Evolutionary conservation across 345 rosid species (phyloP).

Genomic region (Viola odorata): DNA sequence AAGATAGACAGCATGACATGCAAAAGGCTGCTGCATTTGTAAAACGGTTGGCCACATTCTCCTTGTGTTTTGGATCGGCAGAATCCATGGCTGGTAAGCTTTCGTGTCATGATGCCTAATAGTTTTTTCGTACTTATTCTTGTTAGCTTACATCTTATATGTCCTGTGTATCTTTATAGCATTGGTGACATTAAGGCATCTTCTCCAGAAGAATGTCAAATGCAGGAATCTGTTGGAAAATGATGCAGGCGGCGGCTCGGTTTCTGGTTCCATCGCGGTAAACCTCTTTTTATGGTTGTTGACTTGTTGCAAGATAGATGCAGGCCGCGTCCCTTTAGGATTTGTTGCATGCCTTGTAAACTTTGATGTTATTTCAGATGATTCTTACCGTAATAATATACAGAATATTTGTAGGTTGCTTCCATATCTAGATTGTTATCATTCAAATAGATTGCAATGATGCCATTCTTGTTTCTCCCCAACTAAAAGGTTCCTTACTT

Average conservation of each 20-base stretch:
- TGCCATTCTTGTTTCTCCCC: too few relatives aligned
- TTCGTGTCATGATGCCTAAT: too few relatives aligned
- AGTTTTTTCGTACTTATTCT: too few relatives aligned
- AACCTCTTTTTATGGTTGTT: conserved; percentile 18
- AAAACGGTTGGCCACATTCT: conserved; percentile 84
- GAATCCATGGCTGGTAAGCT: conserved; percentile 47
- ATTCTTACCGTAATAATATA: too few relatives aligned
- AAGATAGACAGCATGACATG: conserved; percentile 96
- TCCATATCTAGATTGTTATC: too few relatives aligned
- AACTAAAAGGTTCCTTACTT: too few relatives aligned
- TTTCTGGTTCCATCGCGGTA: conserved; percentile 81
- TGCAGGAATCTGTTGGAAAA: conserved; percentile 89
- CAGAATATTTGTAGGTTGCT: too few relatives aligned
- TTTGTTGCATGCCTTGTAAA: too few relatives aligned
- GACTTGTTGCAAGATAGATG: too few relatives aligned
- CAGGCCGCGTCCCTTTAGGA: too few relatives aligned
- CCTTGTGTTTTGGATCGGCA: conserved; percentile 72
- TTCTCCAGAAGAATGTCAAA: conserved; percentile 78
- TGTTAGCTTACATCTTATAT: conserved; percentile 4
- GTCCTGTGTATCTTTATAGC: conserved; percentile 38
- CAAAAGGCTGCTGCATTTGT: conserved; percentile 95
- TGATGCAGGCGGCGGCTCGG: conserved; percentile 97
- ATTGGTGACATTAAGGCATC: conserved; percentile 69
- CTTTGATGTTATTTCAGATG: too few relatives aligned
- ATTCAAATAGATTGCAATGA: too few relatives aligned